Conservation (phyloP, 2,329 filamentous ascomycete genomes). For the Beauveria medogensis region DNA sequence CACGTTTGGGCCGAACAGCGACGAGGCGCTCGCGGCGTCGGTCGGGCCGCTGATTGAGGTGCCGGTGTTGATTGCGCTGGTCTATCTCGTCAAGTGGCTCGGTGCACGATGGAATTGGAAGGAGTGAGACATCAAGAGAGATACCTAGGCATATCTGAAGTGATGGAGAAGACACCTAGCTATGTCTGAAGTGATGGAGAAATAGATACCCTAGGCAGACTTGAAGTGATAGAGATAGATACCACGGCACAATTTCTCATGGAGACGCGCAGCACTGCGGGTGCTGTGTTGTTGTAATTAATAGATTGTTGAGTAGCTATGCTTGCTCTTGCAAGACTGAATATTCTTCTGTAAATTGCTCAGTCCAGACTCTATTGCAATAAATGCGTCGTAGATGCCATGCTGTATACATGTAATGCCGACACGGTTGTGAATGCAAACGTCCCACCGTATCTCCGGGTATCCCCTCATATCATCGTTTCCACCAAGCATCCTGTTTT, state of each 20-base stretch:
- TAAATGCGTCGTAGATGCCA: not conserved
- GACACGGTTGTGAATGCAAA: not conserved
- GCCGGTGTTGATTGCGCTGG: constrained; percentile 61
- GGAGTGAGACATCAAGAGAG: not conserved
- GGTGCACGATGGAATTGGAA: constrained; percentile 9
- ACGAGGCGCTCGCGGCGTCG: constrained; percentile 66
- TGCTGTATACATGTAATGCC: not conserved
- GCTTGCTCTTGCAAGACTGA: not conserved
- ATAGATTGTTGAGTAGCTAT: not conserved
- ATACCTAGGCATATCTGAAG: too few relatives aligned
- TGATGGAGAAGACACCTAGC: too few relatives aligned
- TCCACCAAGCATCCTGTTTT: not conserved
- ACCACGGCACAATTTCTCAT: too few relatives aligned
- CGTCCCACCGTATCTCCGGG: not conserved
- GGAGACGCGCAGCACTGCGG: too few relatives aligned
- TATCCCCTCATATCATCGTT: not conserved
- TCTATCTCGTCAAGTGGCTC: constrained; percentile 38
- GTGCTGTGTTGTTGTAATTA: not conserved
- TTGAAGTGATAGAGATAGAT: too few relatives aligned
- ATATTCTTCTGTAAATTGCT: not conserved
- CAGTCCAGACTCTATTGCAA: not conserved
- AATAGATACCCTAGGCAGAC: too few relatives aligned
- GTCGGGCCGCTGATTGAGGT: constrained; percentile 75
- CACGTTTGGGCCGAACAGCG: constrained; percentile 61
- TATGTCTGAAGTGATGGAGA: too few relatives aligned